phyloP scores from a whole-genome alignment of 192 early-diverging fungal genomes.

The Backusella liffmaniae region DNA sequence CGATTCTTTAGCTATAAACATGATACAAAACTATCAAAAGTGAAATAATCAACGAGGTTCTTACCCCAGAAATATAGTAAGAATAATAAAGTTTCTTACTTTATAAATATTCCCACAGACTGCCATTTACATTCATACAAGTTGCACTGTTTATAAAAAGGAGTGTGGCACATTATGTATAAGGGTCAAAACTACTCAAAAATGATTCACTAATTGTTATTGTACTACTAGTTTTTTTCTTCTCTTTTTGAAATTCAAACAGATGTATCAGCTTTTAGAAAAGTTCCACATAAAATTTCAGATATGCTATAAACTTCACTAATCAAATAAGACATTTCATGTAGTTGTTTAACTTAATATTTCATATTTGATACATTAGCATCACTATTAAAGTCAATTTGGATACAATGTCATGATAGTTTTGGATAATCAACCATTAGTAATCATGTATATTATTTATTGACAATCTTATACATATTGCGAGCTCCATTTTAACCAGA shows the following conservation, averaged over 20 bases:
- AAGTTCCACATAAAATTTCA: background rate
- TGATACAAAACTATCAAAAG: background rate
- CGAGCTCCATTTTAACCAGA: no score
- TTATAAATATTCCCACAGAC: background rate
- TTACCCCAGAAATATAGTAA: background rate
- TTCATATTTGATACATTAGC: background rate
- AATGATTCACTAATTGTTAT: background rate
- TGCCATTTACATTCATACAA: background rate
- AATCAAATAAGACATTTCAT: constrained; percentile 1
- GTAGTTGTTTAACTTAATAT: background rate
- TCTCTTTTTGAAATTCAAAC: background rate
- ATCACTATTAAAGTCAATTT: background rate
- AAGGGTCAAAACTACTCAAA: background rate
- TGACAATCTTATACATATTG: no score
- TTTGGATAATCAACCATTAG: background rate
- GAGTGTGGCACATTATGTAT: background rate
- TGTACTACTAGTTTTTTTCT: background rate
- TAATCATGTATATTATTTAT: background rate
- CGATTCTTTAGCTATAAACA: background rate
- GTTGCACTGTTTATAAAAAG: constrained; percentile 1
- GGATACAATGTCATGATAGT: background rate
- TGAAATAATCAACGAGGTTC: background rate
- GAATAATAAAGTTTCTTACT: background rate
- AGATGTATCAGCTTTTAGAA: background rate
- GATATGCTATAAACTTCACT: background rate